Percentiles rank a stretch among this genome's conserved stretches.
Conservation (phyloP, 2,329 filamentous ascomycete genomes). For the Talaromyces sp. region DNA sequence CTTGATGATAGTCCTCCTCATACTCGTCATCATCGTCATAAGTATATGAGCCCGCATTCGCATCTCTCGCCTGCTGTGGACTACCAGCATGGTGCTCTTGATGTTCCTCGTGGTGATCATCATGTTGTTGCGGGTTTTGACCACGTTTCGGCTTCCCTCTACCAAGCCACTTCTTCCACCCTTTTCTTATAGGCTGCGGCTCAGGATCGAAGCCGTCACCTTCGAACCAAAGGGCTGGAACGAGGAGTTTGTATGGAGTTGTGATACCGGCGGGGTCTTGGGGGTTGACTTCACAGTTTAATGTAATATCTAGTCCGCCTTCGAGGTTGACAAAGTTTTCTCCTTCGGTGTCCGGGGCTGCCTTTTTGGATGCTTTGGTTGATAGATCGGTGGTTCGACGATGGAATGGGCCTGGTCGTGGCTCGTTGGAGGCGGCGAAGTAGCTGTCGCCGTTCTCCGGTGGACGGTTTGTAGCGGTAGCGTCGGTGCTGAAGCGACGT, state of each 20-base stretch:
- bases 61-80: neutral
- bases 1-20: conserved; percentile 9
- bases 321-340: conserved; percentile 67
- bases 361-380: conserved; percentile 57
- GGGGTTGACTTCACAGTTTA: conserved; percentile 86
- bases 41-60: neutral
- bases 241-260: conserved; percentile 77
- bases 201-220: conserved; percentile 41
- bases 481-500: conserved; percentile 38
- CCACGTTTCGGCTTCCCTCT: conserved; percentile 27
- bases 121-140: conserved; percentile 1
- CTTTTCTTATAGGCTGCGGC: conserved; percentile 34
- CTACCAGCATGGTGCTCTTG: neutral
- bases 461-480: conserved; percentile 12
- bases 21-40: conserved; percentile 21
- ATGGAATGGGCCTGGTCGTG: conserved; percentile 53
- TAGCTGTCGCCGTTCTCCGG: conserved; percentile 33
- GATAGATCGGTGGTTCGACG: conserved; percentile 68
- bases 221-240: conserved; percentile 68
- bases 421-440: conserved; percentile 27
- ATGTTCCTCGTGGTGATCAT: neutral
- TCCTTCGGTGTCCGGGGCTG: conserved; percentile 47
- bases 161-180: conserved; percentile 40
- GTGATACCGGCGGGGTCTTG: conserved; percentile 86
- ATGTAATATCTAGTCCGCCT: conserved; percentile 76